Base-by-base conservation (phyloP, 169 alveolate species). In the Plasmodium sp. region DNA sequence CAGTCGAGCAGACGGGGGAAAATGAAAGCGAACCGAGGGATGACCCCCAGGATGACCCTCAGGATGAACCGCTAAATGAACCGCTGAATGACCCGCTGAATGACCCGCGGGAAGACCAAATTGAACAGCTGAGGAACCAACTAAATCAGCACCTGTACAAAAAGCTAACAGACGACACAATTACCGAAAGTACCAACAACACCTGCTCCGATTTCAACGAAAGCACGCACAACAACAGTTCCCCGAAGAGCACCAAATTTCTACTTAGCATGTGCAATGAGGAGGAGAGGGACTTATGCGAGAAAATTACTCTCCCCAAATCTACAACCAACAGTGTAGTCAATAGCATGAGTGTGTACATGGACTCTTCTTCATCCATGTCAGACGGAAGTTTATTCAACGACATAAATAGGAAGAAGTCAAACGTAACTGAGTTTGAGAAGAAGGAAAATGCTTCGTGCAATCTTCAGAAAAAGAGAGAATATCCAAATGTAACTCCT, bases 191-290 rank as follows among this genome's bases (percentile, higher is more conserved):
- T 41, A 48, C 85, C 5, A 75, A 74, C 7, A 43, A 84, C 72
- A 75, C 84, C 5, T 74, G 22, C 56, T 84, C 84, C 43, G 84
- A 84, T 74, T 54, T 84, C 41, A 75, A 75, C 36, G 84, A 84
- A 43, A 74, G 84, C 36, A 22, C 72, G 34, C 18, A 51, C 67
- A 81, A 83, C 36, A 83, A 41, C 31, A 62, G 84, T 39, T 33
- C 39, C 39, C 34, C 85, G 12, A 43, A 73, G 39, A 74, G 54
- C 54, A 45, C 84, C 5, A 75, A 84, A 73, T 48, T 22, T 34
- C 48, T 84, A 31, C 33, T 71, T 36, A 75, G 67, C n/a, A 45
- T 31, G 16, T 12, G 36, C 14, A 84, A 56, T 75, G 84, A 74
- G 5, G 80, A 84, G 18, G 80, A 74, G 41, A 71, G 27, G 33